Evolutionary conservation across 2,329 filamentous ascomycete species (phyloP).

Genomic region (Fusarium austroafricanum): DNA sequence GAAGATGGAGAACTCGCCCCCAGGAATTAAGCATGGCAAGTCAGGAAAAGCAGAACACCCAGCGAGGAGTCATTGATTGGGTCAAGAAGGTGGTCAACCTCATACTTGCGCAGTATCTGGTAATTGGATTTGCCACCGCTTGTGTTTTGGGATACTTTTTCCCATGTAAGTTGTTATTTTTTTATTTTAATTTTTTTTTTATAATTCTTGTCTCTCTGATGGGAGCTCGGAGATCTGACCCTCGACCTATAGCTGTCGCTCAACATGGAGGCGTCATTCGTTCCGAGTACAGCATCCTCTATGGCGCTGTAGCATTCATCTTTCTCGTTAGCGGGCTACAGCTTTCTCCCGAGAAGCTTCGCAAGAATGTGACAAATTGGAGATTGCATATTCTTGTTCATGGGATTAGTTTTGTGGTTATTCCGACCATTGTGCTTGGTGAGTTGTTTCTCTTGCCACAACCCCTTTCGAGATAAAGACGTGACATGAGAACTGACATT

Average conservation of each 20-base stretch:
- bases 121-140: slow-evolving; percentile 69
- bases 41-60: slow-evolving; percentile 24
- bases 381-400: slow-evolving; percentile 76
- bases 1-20: slow-evolving; percentile 8
- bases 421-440: slow-evolving; percentile 72
- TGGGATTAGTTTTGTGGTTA: slow-evolving; percentile 73
- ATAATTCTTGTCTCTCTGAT: background rate
- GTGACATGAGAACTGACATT: slow-evolving; percentile 25
- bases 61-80: slow-evolving; percentile 15
- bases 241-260: slow-evolving; percentile 56
- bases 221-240: slow-evolving; percentile 11
- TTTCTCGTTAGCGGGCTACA: slow-evolving; percentile 79
- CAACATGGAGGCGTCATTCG: slow-evolving; percentile 61
- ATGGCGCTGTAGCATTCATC: slow-evolving; percentile 75
- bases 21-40: slow-evolving; percentile 28
- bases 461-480: background rate
- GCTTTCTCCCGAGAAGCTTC: slow-evolving; percentile 70
- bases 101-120: slow-evolving; percentile 70
- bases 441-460: slow-evolving; percentile 24
- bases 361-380: slow-evolving; percentile 73
- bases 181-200: too few relatives aligned
- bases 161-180: slow-evolving; percentile 51
- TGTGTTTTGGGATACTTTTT: slow-evolving; percentile 60
- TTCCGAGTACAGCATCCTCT: slow-evolving; percentile 71
- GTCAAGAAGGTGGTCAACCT: slow-evolving; percentile 46